Evolutionary conservation across 75 land plant species (phyloP), one percentile per base, ranked within the genome.

Genomic region (Cupressus sempervirens): DNA sequence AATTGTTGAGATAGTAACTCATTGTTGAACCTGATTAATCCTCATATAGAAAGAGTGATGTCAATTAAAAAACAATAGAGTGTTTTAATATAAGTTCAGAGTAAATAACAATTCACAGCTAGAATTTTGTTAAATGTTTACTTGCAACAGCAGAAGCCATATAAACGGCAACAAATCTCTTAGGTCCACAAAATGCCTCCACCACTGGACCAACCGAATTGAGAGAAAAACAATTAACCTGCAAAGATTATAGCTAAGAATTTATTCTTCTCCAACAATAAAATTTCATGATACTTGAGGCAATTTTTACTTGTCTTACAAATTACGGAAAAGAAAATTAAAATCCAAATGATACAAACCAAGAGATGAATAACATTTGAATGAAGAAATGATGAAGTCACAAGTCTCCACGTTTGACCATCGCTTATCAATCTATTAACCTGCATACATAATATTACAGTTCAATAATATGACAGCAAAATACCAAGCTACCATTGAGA

Each of bases 321-420:
- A 26, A 20, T 79, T 79, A 5, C 0, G 23, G 23, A 43, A 79
- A 43, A 45, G 81, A 79, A 43, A 26, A 45, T 26, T 0, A 9
- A 45, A 36, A 79, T 30, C 81, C 81, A 79, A 43, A 45, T 30
- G 80, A 74, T 40, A 68, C 92, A 83, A 70, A 96, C 96, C 95
- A 96, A 81, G 56, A 96, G 95, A 84, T 96, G 98, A 20, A 84
- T 88, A 81, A 91, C 68, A 84, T 93, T 92, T 86, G 93, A 96
- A 90, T 96, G 98, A 72, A 96, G 89, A 82, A 96, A 90, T 46
- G 96, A 83, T 62, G 95, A 91, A 34, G 98, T 96, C 35, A 86
- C 88, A 82, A 96, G 86, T 89, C 98, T 95, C 98, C 98, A 96
- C n/a, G 92, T 40, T 75, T 96, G 95, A 43, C 98, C 98, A 91